Evolutionary conservation across 805 yeast species (phyloP).

Genomic region (Barnettozyma sucrosica): DNA sequence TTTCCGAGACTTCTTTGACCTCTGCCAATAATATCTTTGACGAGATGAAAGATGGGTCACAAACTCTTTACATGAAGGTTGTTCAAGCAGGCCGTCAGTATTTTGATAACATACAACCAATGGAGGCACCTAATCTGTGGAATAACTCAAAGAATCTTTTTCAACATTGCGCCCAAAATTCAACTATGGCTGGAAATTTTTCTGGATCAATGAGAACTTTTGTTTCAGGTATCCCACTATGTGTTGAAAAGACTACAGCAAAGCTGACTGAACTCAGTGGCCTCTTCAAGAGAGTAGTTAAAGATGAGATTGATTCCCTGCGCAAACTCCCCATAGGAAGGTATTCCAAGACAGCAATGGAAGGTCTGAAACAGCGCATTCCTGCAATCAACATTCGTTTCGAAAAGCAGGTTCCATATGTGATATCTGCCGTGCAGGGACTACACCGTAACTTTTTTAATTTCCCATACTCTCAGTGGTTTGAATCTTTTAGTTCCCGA

Average conservation of each 20-base stretch:
- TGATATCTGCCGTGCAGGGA: background rate
- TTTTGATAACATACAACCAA: background rate
- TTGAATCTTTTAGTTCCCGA: background rate
- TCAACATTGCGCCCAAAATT: background rate
- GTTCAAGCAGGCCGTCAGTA: background rate
- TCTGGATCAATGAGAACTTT: too few species aligned
- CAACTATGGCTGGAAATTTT: background rate
- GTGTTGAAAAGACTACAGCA: background rate
- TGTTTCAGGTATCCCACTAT: too few species aligned
- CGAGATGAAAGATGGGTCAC: background rate
- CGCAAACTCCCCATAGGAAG: background rate
- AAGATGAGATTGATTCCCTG: background rate
- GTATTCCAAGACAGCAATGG: background rate
- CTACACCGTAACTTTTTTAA: background rate
- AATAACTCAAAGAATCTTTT: background rate
- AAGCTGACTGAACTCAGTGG: background rate
- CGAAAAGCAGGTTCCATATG: background rate
- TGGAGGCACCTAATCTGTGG: background rate
- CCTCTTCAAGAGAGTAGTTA: background rate
- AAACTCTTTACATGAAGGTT: background rate
- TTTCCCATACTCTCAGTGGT: background rate
- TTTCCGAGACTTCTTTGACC: background rate
- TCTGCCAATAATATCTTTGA: background rate
- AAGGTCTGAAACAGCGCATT: background rate
- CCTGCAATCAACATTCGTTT: background rate